Percentiles rank a stretch among this genome's conserved stretches.
These are phyloP conservation scores for Discostella stelligeroides DNA, from an alignment of 108 stramenopile genomes.

Conservation along the genomic window DNA sequence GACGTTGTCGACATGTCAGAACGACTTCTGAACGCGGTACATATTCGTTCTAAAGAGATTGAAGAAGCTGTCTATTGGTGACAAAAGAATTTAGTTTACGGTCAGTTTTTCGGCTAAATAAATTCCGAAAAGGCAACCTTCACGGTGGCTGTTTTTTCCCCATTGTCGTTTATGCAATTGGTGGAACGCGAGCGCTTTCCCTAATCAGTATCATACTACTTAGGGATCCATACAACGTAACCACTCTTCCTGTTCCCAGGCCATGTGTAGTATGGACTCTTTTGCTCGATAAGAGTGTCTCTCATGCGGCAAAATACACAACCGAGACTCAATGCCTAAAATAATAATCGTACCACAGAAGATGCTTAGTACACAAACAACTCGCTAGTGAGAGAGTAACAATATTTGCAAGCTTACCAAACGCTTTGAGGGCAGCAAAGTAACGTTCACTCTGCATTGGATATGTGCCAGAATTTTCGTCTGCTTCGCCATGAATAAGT, in stretches of 20 bases:
- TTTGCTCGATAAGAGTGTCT: constrained; percentile 49
- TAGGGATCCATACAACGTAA: constrained; percentile 48
- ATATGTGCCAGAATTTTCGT: constrained; percentile 53
- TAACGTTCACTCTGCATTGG: constrained; percentile 55
- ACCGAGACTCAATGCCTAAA: constrained; percentile 39
- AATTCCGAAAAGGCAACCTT: no score
- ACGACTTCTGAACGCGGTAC: constrained; percentile 24
- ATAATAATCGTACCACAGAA: no score
- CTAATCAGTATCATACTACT: no score
- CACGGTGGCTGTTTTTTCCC: no score
- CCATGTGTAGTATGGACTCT: constrained; percentile 56
- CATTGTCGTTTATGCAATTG: no score
- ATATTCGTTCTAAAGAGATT: constrained; percentile 24
- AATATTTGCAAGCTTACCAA: constrained; percentile 31
- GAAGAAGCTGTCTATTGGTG: no score
- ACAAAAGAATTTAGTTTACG: no score
- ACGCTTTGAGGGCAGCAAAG: constrained; percentile 57
- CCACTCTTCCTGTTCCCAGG: constrained; percentile 57
- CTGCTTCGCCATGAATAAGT: constrained; percentile 53
- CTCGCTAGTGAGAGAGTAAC: neutral
- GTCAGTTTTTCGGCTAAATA: no score
- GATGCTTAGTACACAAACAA: neutral
- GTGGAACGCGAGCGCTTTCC: no score
- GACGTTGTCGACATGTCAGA: constrained; percentile 24
- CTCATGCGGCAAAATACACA: constrained; percentile 54